Percentiles rank a stretch among this genome's conserved stretches.
Evolutionary conservation across 2,329 filamentous ascomycete species (phyloP).

Genomic region (Plectosphaerella sp.): DNA sequence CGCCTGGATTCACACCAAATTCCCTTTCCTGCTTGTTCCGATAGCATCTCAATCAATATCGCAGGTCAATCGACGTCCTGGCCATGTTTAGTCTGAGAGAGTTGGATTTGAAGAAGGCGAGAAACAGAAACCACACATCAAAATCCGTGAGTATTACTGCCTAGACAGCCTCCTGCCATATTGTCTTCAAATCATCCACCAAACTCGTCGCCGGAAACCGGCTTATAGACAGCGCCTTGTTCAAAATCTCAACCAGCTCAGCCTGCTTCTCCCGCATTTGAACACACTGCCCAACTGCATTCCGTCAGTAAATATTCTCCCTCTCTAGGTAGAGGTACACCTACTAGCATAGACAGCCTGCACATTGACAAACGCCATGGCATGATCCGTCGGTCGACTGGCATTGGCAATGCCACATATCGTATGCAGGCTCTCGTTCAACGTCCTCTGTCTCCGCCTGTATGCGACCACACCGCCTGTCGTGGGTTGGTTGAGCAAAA

Average conservation of each 20-base stretch:
- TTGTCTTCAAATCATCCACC: conserved; percentile 1
- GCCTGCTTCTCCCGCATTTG: conserved; percentile 3
- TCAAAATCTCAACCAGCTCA: conserved; percentile 1
- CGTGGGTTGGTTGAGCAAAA: conserved; percentile 15
- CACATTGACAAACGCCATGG: conserved; percentile 6
- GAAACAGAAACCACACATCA: no score
- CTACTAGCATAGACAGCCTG: conserved; percentile 6
- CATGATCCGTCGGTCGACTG: not conserved
- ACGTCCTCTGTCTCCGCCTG: conserved; percentile 15
- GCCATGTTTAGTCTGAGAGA: no score
- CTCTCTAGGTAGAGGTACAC: not conserved
- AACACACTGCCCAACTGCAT: conserved; percentile 6
- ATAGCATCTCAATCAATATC: no score
- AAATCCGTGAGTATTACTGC: no score
- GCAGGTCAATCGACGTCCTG: no score
- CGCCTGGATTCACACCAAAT: no score
- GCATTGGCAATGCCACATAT: conserved; percentile 34
- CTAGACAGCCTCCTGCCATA: conserved; percentile 4
- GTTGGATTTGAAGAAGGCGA: no score
- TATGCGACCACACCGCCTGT: conserved; percentile 31
- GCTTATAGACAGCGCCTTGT: not conserved
- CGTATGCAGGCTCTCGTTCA: conserved; percentile 7
- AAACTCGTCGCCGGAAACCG: conserved; percentile 4
- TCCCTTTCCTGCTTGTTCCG: no score
- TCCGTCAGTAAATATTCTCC: not conserved